A percentile compares a stretch with the other conserved stretches of the same genome.
phyloP scores from a whole-genome alignment of 208 protist genomes.

The Endotrypanum monterogeii region DNA sequence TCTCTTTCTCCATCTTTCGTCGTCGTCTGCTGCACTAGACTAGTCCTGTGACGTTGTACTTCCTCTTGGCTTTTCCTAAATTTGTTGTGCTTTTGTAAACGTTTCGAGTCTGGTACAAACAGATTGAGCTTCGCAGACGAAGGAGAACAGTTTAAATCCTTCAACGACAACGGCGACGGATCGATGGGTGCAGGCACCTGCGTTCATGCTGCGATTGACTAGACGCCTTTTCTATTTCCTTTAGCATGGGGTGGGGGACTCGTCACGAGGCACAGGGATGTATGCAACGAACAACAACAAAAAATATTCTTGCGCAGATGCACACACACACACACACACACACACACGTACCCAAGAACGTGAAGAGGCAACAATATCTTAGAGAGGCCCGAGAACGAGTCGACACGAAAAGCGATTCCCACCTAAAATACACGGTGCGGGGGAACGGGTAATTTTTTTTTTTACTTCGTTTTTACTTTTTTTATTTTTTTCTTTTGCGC shows the following conservation, averaged over 20 bases:
- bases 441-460: background rate
- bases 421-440: too few relatives aligned
- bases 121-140: background rate
- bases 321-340: too few relatives aligned
- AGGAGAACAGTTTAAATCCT: background rate
- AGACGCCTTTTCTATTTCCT: background rate
- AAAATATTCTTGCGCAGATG: too few relatives aligned
- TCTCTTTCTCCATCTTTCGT: background rate
- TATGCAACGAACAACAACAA: background rate
- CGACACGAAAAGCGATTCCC: background rate
- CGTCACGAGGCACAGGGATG: background rate
- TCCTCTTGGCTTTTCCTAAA: background rate
- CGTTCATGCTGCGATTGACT: background rate
- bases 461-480: background rate
- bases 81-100: background rate
- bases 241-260: background rate
- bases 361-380: background rate
- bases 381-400: background rate
- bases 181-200: background rate
- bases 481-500: background rate
- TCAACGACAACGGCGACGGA: background rate
- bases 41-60: background rate
- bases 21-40: background rate
- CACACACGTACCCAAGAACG: background rate
- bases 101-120: background rate